Evolutionary conservation across 805 yeast genomes (phyloP), one percentile per base, ranked within the genome.

Genomic region (Myxozyma lipomycoides): DNA sequence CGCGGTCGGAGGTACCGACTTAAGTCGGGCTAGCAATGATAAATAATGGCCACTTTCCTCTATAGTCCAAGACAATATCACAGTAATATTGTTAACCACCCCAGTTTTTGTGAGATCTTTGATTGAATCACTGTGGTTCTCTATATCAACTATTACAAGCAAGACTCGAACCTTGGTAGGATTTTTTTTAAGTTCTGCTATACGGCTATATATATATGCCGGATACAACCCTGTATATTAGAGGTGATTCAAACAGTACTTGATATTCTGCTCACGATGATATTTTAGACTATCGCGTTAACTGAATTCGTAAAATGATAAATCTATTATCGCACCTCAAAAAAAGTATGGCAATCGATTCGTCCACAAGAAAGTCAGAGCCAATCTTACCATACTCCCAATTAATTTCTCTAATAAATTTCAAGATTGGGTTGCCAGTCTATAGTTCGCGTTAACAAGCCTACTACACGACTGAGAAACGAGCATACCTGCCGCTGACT

Each of bases 1-100:
- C n/a, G 55, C 45, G 18, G 64, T 62, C 0, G 70, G 64, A 1
- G 67, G 56, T 3, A 66, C 64, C 15, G 53, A 49, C 32, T 68
- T 69, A 34, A 61, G 61, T 22, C 52, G 51, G 32, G 67, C 67
- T 32, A 70, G 61, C 10, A 65, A 59, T 7, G 66, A 46, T 5
- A 72, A 45, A 45, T 72, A 73, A 6, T 55, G 51, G 1, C 67
- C 75, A 1, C 73, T 73, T 51, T 72, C 76, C 28, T 58, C 48
- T n/a, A 51, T 39, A 18, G 55, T 60, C 70, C 73, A 68, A 5
- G 71, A 64, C 22, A 70, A 62, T 3, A 72, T 40, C 15, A 71
- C 44, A 1, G 74, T 61, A 40, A 68, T 55, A 21, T 64, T 67
- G 23, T 63, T 61, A 26, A 56, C 53, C 18, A 71, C 47, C 18